These are phyloP conservation scores for Tulasnella sp. DNA, from an alignment of 768 basidiomycete species.

Conservation along the genomic window DNA sequence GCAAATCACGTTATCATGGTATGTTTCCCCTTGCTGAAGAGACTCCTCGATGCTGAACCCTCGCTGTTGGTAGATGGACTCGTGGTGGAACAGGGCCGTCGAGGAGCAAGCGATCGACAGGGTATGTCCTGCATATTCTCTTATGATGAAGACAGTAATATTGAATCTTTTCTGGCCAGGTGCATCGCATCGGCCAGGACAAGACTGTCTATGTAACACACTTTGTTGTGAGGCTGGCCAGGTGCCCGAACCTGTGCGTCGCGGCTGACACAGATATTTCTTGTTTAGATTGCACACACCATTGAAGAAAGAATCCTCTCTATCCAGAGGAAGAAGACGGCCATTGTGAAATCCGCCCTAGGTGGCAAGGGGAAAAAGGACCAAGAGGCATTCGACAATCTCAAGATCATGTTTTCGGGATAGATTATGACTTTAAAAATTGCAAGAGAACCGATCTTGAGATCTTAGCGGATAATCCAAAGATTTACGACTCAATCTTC, in stretches of 20 bases:
- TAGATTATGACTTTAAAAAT: background rate
- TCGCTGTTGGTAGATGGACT: slow-evolving; percentile 60
- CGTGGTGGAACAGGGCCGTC: slow-evolving; percentile 82
- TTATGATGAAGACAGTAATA: no score
- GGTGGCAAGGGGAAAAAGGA: slow-evolving; percentile 37
- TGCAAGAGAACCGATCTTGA: no score
- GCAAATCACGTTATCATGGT: slow-evolving; percentile 87
- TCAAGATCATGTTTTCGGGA: slow-evolving; percentile 57
- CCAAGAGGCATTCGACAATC: slow-evolving; percentile 56
- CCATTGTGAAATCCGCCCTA: slow-evolving; percentile 78
- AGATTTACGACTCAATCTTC: no score
- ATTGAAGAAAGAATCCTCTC: slow-evolving; percentile 69
- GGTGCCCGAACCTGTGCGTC: no score
- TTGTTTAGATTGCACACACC: slow-evolving; percentile 49
- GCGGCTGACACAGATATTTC: background rate
- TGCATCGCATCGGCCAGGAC: slow-evolving; percentile 76
- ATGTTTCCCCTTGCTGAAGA: slow-evolving; percentile 16
- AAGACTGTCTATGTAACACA: slow-evolving; percentile 74
- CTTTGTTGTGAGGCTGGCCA: slow-evolving; percentile 55
- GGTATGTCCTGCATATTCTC: slow-evolving; percentile 22
- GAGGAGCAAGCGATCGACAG: slow-evolving; percentile 85
- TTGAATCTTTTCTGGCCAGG: background rate
- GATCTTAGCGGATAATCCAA: no score
- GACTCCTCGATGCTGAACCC: background rate
- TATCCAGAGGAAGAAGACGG: slow-evolving; percentile 79